phyloP scores from a whole-genome alignment of 108 stramenopile species.

The Pseudonitzschia multiseries region DNA sequence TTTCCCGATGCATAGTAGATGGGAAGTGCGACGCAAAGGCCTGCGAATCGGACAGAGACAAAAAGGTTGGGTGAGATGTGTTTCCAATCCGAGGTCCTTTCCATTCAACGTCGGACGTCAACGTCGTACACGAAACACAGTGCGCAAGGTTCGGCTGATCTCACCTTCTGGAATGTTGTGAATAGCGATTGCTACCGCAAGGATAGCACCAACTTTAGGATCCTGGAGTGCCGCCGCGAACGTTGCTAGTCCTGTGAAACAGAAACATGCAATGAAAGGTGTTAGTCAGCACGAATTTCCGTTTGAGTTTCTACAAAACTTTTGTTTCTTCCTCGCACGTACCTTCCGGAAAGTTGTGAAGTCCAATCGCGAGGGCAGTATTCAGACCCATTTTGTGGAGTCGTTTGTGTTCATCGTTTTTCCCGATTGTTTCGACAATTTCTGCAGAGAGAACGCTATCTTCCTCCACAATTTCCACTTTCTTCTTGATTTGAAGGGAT shows the following conservation, averaged over 20 bases:
- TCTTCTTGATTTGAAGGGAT: slow-evolving; percentile 2
- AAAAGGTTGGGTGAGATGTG: not conserved
- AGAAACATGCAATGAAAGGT: slow-evolving; percentile 82
- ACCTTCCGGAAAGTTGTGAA: slow-evolving; percentile 94
- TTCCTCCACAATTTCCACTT: not conserved
- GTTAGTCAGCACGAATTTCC: too few relatives aligned
- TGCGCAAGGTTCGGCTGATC: not conserved
- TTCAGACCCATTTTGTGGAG: slow-evolving; percentile 64
- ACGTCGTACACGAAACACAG: too few relatives aligned
- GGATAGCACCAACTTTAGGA: slow-evolving; percentile 66
- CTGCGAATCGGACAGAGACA: not conserved
- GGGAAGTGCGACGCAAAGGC: slow-evolving; percentile 83
- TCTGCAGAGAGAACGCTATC: not conserved
- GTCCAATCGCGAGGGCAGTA: slow-evolving; percentile 57
- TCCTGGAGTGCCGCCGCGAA: slow-evolving; percentile 74
- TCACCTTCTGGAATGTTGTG: slow-evolving; percentile 92
- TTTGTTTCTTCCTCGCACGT: not conserved
- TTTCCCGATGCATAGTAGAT: slow-evolving; percentile 91
- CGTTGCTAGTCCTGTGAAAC: slow-evolving; percentile 89
- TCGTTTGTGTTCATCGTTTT: not conserved
- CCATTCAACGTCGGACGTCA: too few relatives aligned
- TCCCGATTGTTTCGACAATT: not conserved
- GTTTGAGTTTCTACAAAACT: too few relatives aligned
- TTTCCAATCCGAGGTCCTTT: not conserved
- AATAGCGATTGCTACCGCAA: slow-evolving; percentile 66